These are phyloP conservation scores for Dendrobium officinale DNA, from an alignment of 106 monocot genomes.

Conservation along the genomic window DNA sequence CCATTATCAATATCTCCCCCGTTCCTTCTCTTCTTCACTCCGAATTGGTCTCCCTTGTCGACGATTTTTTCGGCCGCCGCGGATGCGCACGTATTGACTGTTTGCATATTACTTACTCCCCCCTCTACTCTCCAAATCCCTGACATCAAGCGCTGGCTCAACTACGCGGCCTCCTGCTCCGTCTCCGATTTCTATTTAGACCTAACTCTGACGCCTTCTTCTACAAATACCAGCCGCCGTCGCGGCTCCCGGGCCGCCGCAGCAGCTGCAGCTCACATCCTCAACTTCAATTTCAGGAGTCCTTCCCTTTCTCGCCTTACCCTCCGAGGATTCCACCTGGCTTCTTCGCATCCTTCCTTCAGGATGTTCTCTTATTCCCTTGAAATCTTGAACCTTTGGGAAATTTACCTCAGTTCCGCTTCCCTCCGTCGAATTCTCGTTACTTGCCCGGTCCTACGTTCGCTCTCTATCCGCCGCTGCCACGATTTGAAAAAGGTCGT, in stretches of 20 bases:
- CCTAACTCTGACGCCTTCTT: neutral
- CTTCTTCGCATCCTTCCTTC: neutral
- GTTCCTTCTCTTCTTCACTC: neutral
- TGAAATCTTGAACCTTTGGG: conserved; percentile 19
- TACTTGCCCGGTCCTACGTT: conserved; percentile 23
- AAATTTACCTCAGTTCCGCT: conserved; percentile 14
- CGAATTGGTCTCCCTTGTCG: conserved; percentile 3
- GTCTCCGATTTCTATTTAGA: conserved; percentile 21
- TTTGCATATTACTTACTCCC: conserved; percentile 11
- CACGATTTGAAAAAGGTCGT: conserved; percentile 17
- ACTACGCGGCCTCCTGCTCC: conserved; percentile 26
- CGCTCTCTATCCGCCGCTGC: conserved; percentile 22
- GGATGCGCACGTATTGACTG: conserved; percentile 15
- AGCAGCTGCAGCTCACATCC: conserved; percentile 6
- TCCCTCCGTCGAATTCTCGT: conserved; percentile 21
- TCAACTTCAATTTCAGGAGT: conserved; percentile 13
- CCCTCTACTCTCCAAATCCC: neutral
- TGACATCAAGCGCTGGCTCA: conserved; percentile 27
- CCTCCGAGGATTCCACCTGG: conserved; percentile 19
- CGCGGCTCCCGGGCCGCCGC: neutral
- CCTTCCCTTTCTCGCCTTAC: conserved; percentile 16
- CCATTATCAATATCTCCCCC: conserved; percentile 15
- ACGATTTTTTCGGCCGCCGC: conserved; percentile 5
- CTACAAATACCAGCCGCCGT: neutral
- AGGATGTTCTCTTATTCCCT: neutral